Base-by-base conservation (phyloP, 805 yeast species). In the Alloascoidea africana region DNA sequence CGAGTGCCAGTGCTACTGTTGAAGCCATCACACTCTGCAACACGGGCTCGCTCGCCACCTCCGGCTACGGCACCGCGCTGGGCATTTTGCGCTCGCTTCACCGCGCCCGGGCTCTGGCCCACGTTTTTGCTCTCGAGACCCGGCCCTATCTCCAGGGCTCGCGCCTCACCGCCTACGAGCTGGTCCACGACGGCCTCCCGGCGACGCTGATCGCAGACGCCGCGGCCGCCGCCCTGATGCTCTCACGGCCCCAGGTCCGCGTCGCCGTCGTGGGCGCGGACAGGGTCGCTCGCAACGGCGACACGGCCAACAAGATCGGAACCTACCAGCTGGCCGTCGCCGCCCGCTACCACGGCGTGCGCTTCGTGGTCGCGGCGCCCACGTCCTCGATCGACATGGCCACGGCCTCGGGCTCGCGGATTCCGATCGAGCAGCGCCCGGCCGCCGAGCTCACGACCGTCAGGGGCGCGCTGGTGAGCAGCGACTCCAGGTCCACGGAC, bases 71-170 rank as follows among this genome's bases (percentile, higher is more conserved):
- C 18, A 89, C 98, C 3, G 97, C 97, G 0, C 65, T 89, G 18
- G 97, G 98, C 11, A 83, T 91, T 16, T 74, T 89, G 32, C 71
- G 97, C 46, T 73, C 94, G 0, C 62, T 82, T 43, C 70, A 56
- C 38, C 44, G 55, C 1, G 46, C 60, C 0, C 70, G 74, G 34
- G 66, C 64, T 51, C 58, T 89, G 44, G 65, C 70, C 5, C 85
- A 75, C 36, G 91, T 78, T 1, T 91, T 76, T 48, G 89, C 95
- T 4, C 67, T 89, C 49, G 98, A 89, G 53, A 89, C 98, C 0
- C 70, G 98, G 48, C 98, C 98, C 1, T 91, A 89, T 54, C 86
- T 89, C 55, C 97, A 89, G 60, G 98, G 98, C 5, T 84, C 96
- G 0, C 71, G 94, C 46, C 64, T 89, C 41, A 89, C 97, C 0